A percentile compares a stretch with the other conserved stretches of the same genome.
Evolutionary conservation across 2,329 filamentous ascomycete genomes (phyloP).

Genomic region (Botryotinia convoluta): DNA sequence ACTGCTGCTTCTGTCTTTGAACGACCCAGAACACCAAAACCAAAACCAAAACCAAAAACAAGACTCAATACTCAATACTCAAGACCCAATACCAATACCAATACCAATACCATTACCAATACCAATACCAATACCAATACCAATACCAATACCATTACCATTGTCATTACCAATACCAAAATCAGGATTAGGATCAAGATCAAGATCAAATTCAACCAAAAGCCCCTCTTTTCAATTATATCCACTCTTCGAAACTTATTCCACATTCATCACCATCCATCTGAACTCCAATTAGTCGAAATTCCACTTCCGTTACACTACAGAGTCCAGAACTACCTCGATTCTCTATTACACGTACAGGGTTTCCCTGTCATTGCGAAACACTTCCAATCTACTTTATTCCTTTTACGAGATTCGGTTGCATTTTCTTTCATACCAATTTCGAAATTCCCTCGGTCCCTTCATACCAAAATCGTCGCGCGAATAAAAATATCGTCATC

Average conservation of each 20-base stretch:
- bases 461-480: background rate
- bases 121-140: background rate
- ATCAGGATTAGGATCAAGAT: background rate
- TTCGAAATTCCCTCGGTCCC: slow-evolving; percentile 4
- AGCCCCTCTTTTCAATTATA: slow-evolving; percentile 10
- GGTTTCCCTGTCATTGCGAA: slow-evolving; percentile 12
- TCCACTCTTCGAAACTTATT: slow-evolving; percentile 5
- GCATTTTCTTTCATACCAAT: slow-evolving; percentile 4
- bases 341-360: background rate
- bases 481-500: slow-evolving; percentile 12
- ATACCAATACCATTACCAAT: background rate
- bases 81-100: background rate
- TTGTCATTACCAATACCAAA: background rate
- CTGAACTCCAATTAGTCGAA: slow-evolving; percentile 4
- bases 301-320: slow-evolving; percentile 9
- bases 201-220: slow-evolving; percentile 5
- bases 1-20: slow-evolving; percentile 1
- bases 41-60: background rate
- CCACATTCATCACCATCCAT: slow-evolving; percentile 10
- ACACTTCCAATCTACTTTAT: slow-evolving; percentile 12
- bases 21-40: background rate
- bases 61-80: background rate
- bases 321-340: slow-evolving; percentile 17
- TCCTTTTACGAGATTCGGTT: slow-evolving; percentile 11
- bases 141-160: background rate